A percentile compares a stretch with the other conserved stretches of the same genome.
Evolutionary conservation across 2,329 filamentous ascomycete species (phyloP).

Genomic region (Colletotrichum horii): DNA sequence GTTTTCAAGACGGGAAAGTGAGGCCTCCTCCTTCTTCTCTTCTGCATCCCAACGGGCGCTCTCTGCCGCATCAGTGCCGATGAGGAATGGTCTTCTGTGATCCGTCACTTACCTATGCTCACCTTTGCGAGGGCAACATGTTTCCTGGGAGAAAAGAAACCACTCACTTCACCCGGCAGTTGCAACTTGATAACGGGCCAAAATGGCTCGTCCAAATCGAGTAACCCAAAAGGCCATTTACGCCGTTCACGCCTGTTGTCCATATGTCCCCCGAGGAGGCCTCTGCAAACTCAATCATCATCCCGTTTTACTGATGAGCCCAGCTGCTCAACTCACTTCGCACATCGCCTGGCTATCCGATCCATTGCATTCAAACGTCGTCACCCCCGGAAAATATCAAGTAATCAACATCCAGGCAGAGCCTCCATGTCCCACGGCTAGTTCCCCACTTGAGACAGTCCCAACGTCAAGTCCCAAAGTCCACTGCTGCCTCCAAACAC

Average conservation of each 20-base stretch:
- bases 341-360: neutral
- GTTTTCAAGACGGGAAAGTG: neutral
- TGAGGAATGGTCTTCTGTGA: neutral
- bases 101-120: neutral
- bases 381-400: neutral
- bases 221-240: neutral
- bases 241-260: neutral
- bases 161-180: neutral
- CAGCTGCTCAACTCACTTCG: neutral
- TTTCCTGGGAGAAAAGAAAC: neutral
- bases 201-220: constrained; percentile 7
- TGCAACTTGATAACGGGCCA: neutral
- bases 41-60: constrained; percentile 2
- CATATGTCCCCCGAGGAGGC: neutral
- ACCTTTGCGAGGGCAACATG: neutral
- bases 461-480: constrained; percentile 6
- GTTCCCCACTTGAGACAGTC: constrained; percentile 14
- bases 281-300: neutral
- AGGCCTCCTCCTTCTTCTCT: neutral
- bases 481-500: neutral
- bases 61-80: neutral
- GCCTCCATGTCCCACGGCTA: neutral
- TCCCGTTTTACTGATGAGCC: neutral
- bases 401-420: constrained; percentile 5
- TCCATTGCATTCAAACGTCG: neutral